phyloP scores from a whole-genome alignment of 768 basidiomycete genomes.

The Suillus clintonianus region DNA sequence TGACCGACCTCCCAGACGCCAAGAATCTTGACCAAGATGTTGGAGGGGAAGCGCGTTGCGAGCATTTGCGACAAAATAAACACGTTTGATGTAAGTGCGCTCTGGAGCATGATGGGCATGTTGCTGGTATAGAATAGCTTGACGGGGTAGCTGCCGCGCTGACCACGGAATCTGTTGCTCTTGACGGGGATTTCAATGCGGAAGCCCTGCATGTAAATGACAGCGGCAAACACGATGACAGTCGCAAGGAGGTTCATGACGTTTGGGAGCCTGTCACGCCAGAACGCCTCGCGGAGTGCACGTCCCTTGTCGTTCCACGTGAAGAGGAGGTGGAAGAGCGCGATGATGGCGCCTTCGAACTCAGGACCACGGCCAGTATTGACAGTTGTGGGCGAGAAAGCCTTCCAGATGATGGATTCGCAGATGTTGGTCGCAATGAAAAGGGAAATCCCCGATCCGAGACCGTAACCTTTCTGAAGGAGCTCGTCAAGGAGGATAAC shows the following conservation, averaged over 20 bases:
- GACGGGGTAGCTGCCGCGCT: constrained; percentile 92
- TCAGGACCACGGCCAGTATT: constrained; percentile 98
- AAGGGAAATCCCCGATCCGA: constrained; percentile 96
- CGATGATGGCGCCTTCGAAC: constrained; percentile 95
- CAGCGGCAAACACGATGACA: constrained; percentile 85
- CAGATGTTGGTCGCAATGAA: constrained; percentile 99
- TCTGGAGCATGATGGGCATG: constrained; percentile 99
- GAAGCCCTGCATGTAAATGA: constrained; percentile 99
- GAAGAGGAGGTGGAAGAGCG: constrained; percentile 96
- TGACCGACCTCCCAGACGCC: constrained; percentile 95
- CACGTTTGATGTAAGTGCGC: constrained; percentile 88
- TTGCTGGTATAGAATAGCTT: constrained; percentile 99
- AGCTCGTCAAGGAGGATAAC: constrained; percentile 98
- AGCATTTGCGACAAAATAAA: constrained; percentile 98
- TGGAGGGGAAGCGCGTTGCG: constrained; percentile 84
- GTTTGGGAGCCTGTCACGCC: constrained; percentile 95
- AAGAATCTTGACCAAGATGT: constrained; percentile 85
- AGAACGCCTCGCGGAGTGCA: constrained; percentile 96
- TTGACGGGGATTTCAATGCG: constrained; percentile 98
- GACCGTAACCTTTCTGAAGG: constrained; percentile 98
- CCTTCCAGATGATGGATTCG: constrained; percentile 99
- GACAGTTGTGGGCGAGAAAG: constrained; percentile 96
- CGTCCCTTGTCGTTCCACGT: constrained; percentile 99
- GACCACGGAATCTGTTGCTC: constrained; percentile 94
- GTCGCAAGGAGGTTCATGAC: constrained; percentile 97